Evolutionary conservation across 148 eudicot species (phyloP).

Genomic region (Spergularia bocconei): DNA sequence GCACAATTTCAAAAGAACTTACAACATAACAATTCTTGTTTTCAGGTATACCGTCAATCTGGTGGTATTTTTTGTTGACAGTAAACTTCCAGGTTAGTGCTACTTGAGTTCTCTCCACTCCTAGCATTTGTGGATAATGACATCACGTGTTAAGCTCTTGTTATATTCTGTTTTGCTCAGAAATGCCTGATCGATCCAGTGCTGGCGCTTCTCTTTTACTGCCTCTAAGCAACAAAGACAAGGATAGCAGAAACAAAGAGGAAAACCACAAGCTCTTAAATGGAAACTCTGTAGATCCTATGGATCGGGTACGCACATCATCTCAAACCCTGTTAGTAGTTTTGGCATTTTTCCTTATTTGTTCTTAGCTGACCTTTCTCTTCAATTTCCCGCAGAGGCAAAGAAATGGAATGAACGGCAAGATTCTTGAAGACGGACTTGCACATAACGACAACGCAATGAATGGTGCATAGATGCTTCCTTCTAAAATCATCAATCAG

Average conservation of each 20-base stretch:
- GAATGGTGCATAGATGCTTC: constrained; percentile 50
- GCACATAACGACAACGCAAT: constrained; percentile 54
- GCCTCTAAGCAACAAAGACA: constrained; percentile 58
- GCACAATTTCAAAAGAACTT: constrained; percentile 5
- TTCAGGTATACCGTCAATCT: constrained; percentile 94
- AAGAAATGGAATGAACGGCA: constrained; percentile 79
- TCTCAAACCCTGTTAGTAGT: not conserved
- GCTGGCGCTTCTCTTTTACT: constrained; percentile 49
- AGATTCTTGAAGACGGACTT: constrained; percentile 57
- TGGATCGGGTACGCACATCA: constrained; percentile 60
- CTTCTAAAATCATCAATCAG: not conserved
- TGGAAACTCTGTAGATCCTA: constrained; percentile 67
- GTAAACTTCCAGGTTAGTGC: constrained; percentile 69
- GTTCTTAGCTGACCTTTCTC: not conserved
- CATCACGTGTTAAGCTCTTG: not conserved
- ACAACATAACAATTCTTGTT: not conserved
- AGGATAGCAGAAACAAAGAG: constrained; percentile 71
- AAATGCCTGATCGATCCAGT: constrained; percentile 75
- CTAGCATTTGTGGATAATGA: not conserved
- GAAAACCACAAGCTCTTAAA: constrained; percentile 76
- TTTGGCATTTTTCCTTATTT: not conserved
- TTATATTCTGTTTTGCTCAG: constrained; percentile 34
- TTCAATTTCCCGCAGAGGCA: constrained; percentile 47
- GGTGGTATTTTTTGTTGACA: constrained; percentile 85
- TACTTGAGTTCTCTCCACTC: not conserved